Conservation (phyloP, 1,284 basidiomycete species). For the Naganishia liquefaciens region DNA sequence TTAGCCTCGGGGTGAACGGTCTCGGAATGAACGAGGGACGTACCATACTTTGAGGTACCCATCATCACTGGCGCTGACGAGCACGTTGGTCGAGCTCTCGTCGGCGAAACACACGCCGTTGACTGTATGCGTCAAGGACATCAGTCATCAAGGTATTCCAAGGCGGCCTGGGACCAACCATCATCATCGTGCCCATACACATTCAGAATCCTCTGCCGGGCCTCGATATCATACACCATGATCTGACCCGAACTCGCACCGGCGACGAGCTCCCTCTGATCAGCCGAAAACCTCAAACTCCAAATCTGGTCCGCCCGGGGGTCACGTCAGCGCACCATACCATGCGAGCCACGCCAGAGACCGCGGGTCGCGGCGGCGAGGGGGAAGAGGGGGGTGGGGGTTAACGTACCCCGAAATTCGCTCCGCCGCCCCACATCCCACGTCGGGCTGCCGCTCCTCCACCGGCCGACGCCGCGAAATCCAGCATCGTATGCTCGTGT, state of each 20-base stretch:
- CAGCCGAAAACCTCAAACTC: slow-evolving; percentile 92
- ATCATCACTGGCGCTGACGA: slow-evolving; percentile 93
- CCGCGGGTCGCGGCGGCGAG: too few relatives aligned
- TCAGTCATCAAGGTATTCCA: neutral
- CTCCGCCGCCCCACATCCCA: slow-evolving; percentile 50
- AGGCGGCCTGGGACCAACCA: slow-evolving; percentile 37
- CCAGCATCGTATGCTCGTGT: slow-evolving; percentile 69
- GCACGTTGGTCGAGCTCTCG: slow-evolving; percentile 83
- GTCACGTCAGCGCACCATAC: too few relatives aligned
- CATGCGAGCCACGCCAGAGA: neutral
- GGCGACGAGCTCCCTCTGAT: slow-evolving; percentile 82
- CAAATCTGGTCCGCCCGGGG: slow-evolving; percentile 64
- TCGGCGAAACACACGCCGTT: slow-evolving; percentile 98
- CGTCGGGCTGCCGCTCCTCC: slow-evolving; percentile 38
- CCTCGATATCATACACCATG: slow-evolving; percentile 84
- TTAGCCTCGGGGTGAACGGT: neutral
- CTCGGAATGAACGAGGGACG: slow-evolving; percentile 39
- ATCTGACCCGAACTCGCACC: slow-evolving; percentile 55
- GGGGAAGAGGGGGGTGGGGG: too few relatives aligned
- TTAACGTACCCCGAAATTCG: slow-evolving; percentile 38
- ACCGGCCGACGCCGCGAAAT: slow-evolving; percentile 62
- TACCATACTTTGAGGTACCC: slow-evolving; percentile 93
- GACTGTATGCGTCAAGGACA: slow-evolving; percentile 55
- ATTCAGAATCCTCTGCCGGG: slow-evolving; percentile 73
- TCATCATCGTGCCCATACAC: slow-evolving; percentile 84